A percentile compares a stretch with the other conserved stretches of the same genome.
These are phyloP conservation scores for Globisporangium polare DNA, from an alignment of 352 stramenopile genomes.

Conservation along the genomic window DNA sequence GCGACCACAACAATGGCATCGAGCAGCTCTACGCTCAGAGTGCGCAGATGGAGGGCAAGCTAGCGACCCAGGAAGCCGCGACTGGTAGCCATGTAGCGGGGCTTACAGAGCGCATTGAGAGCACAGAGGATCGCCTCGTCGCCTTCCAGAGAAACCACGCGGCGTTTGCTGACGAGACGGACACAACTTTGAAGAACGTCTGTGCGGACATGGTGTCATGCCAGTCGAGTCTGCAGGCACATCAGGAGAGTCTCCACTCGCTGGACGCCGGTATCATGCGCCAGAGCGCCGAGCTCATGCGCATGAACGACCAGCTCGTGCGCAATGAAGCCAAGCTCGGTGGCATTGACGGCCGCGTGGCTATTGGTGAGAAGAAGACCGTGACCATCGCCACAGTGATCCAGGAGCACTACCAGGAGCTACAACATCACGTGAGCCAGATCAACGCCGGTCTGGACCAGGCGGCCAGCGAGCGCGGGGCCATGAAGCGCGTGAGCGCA, in stretches of 20 bases:
- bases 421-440: conserved; percentile 24
- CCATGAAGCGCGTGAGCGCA: conserved; percentile 30
- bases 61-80: conserved; percentile 24
- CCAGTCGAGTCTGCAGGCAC: conserved; percentile 23
- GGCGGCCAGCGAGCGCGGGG: conserved; percentile 29
- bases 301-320: conserved; percentile 23
- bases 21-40: conserved; percentile 28
- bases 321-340: conserved; percentile 31
- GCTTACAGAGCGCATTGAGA: conserved; percentile 23
- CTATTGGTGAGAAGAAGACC: conserved; percentile 43
- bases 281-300: conserved; percentile 33
- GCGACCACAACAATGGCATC: conserved; percentile 28
- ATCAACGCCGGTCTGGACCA: conserved; percentile 26
- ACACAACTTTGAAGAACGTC: conserved; percentile 30
- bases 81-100: conserved; percentile 19
- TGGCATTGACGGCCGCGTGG: conserved; percentile 34
- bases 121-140: conserved; percentile 19
- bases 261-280: conserved; percentile 23
- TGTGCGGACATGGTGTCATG: conserved; percentile 24
- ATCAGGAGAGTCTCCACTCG: conserved; percentile 29
- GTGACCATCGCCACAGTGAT: conserved; percentile 24
- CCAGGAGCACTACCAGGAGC: conserved; percentile 44
- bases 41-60: conserved; percentile 17
- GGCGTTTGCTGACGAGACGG: conserved; percentile 22
- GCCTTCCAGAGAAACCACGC: conserved; percentile 18